These are phyloP conservation scores for Tremella yokohamensis DNA, from an alignment of 768 basidiomycete genomes.

Conservation along the genomic window DNA sequence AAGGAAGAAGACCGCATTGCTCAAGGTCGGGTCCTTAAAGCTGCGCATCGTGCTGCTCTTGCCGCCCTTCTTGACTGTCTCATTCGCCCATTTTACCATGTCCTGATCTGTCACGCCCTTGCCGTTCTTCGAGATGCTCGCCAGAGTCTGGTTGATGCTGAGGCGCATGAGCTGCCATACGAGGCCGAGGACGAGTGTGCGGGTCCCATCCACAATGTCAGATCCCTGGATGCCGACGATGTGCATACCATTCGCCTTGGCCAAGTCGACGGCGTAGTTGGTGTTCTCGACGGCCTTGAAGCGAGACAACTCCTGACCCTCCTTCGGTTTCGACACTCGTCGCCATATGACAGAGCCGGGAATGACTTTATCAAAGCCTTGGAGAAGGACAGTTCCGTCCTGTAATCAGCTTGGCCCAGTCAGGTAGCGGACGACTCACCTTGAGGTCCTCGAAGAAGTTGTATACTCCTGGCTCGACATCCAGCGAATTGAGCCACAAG, in stretches of 20 bases:
- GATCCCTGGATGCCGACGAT: constrained; percentile 96
- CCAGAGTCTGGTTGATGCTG: constrained; percentile 87
- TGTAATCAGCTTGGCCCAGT: constrained; percentile 18
- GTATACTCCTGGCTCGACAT: constrained; percentile 92
- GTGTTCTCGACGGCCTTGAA: constrained; percentile 99
- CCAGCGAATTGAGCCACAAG: constrained; percentile 95
- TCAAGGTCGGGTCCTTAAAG: constrained; percentile 88
- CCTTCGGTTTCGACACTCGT: constrained; percentile 89
- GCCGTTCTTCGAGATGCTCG: constrained; percentile 64
- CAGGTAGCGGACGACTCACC: constrained; percentile 49
- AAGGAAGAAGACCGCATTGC: constrained; percentile 87
- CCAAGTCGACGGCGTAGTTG: constrained; percentile 91
- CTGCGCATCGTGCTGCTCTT: constrained; percentile 64
- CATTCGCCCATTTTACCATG: constrained; percentile 94
- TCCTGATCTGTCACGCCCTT: constrained; percentile 84
- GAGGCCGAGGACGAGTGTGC: constrained; percentile 88
- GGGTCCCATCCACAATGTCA: constrained; percentile 90
- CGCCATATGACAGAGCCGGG: constrained; percentile 93
- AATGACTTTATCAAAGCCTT: constrained; percentile 92
- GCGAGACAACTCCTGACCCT: constrained; percentile 73
- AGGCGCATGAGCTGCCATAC: constrained; percentile 96
- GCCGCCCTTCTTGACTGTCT: constrained; percentile 64
- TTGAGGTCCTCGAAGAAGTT: constrained; percentile 94
- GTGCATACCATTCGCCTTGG: constrained; percentile 87
- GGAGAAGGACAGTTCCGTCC: constrained; percentile 81